A percentile compares a stretch with the other conserved stretches of the same genome.
These are phyloP conservation scores for Neoboletus brunneissimus DNA, from an alignment of 768 basidiomycete genomes.

Conservation along the genomic window DNA sequence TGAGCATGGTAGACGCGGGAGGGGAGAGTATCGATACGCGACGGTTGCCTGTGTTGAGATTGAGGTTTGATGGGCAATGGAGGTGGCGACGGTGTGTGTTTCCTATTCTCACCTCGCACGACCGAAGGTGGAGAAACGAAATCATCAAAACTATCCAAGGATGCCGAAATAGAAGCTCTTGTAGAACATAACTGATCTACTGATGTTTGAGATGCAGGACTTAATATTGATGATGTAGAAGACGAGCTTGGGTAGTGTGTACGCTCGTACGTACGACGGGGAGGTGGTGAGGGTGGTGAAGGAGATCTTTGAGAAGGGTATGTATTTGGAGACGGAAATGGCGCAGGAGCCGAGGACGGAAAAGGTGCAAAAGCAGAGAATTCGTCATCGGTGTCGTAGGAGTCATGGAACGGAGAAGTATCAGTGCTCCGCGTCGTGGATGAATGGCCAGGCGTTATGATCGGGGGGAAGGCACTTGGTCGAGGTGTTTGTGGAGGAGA, in stretches of 20 bases:
- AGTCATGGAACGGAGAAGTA: conserved; percentile 15
- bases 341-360: conserved; percentile 14
- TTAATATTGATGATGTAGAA: conserved; percentile 27
- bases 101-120: conserved; percentile 4
- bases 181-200: conserved; percentile 20
- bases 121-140: conserved; percentile 37
- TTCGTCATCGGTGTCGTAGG: conserved; percentile 40
- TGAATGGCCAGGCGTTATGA: conserved; percentile 8
- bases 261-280: conserved; percentile 26
- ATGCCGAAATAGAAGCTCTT: conserved; percentile 23
- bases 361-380: conserved; percentile 51
- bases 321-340: conserved; percentile 5
- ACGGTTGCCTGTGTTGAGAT: not conserved
- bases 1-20: conserved; percentile 20
- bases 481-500: conserved; percentile 34
- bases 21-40: conserved; percentile 11
- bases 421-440: conserved; percentile 1
- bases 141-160: conserved; percentile 48
- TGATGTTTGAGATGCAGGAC: conserved; percentile 22
- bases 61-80: conserved; percentile 37
- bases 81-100: conserved; percentile 48
- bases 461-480: conserved; percentile 11
- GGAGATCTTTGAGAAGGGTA: conserved; percentile 15
- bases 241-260: conserved; percentile 23
- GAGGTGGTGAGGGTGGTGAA: conserved; percentile 30